A percentile compares a stretch with the other conserved stretches of the same genome.
Evolutionary conservation across 2,329 filamentous ascomycete species (phyloP).

Genomic region (Botrytis hyacinthi): DNA sequence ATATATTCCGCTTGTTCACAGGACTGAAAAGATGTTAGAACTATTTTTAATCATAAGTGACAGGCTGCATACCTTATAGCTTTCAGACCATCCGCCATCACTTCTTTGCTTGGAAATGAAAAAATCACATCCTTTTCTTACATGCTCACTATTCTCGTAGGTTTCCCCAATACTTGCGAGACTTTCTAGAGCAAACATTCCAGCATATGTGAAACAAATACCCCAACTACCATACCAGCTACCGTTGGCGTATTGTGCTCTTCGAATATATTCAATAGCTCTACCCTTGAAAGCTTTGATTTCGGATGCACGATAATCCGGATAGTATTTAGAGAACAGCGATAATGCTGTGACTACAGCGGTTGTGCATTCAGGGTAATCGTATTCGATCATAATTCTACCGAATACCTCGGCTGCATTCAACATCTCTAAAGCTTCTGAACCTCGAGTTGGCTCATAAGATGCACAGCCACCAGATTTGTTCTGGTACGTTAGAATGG

Average conservation of each 20-base stretch:
- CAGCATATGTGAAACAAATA: conserved; percentile 96
- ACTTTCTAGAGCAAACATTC: conserved; percentile 92
- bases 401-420: conserved; percentile 98
- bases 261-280: conserved; percentile 80
- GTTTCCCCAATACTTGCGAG: conserved; percentile 78
- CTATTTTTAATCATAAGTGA: conserved; percentile 7
- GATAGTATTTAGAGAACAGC: conserved; percentile 78
- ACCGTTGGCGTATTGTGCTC: conserved; percentile 75
- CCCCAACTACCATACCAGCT: conserved; percentile 98
- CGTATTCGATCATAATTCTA: conserved; percentile 97
- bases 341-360: conserved; percentile 86
- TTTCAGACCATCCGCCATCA: conserved; percentile 97
- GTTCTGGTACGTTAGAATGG: conserved; percentile 89
- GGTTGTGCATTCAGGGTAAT: conserved; percentile 97
- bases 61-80: conserved; percentile 61
- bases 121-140: conserved; percentile 79
- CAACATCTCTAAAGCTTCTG: conserved; percentile 74
- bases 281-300: conserved; percentile 70
- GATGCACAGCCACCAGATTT: conserved; percentile 79
- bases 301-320: conserved; percentile 73
- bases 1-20: conserved; percentile 75
- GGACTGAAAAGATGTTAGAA: conserved; percentile 46
- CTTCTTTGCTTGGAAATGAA: conserved; percentile 77
- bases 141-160: conserved; percentile 68
- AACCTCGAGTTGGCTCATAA: conserved; percentile 81